Evolutionary conservation across 2,329 filamentous ascomycete species (phyloP), one percentile per base, ranked within the genome.

Genomic region (Colletotrichum brevisporum): DNA sequence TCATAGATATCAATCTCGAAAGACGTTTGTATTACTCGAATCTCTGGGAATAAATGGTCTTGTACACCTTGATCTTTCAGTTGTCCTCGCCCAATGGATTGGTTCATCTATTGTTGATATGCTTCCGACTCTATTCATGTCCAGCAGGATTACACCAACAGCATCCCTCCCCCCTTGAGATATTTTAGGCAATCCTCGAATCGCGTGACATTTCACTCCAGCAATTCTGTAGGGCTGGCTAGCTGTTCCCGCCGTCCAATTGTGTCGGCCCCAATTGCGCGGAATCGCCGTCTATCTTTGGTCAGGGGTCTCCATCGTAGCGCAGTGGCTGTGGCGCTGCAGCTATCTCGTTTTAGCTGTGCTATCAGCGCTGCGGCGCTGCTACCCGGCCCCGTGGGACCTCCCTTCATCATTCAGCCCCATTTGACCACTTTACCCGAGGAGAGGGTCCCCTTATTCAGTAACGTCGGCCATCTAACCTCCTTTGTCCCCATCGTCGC

Each of bases 401-500:
- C 62, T 55, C 62, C 41, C 43, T 61, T 50, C 52, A 62, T 63
- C 55, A 47, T 27, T 67, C 56, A 57, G 67, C 67, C 67, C 63
- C 67, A 50, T 60, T 60, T 45, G 54, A 43, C 16, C 41, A 43
- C 41, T 43, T 12, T 43, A 43, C 41, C 55, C 55, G 66, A 69
- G 50, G 62, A 48, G 62, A 63, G 43, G 67, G 56, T 69, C 56
- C 62, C 67, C 67, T 61, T 60, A 55, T 69, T 56, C 21, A 61
- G 48, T 39, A 61, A 61, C 50, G 62, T 69, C 62, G 50, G 36
- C 56, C 36, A 56, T 47, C 50, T 58, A 56, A n/a, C 62, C 51
- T 69, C 67, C 67, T 69, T 69, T 69, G 67, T 69, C 56, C 51
- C 36, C 56, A 56, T 66, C 27, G 50, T 47, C 36, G 43, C 63